Conservation (phyloP, 345 rosid genomes). For the Citrus sp. region DNA sequence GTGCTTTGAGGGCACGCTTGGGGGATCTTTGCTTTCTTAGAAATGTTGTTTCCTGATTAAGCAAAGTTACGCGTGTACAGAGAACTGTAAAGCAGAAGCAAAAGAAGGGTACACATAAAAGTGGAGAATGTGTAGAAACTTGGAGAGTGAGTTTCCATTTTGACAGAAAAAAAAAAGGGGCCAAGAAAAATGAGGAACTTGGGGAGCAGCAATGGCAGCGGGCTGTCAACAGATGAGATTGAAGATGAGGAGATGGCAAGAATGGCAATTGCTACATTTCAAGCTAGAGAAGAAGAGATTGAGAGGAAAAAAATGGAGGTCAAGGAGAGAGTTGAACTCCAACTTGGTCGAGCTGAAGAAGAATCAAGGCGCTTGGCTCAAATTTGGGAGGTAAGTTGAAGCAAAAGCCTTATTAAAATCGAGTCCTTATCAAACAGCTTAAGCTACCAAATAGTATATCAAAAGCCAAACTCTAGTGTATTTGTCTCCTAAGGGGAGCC, state of each 20-base stretch:
- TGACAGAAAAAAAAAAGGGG: neutral
- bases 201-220: conserved; percentile 31
- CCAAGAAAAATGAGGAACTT: conserved; percentile 16
- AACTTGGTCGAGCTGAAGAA: conserved; percentile 70
- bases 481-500: too few species aligned
- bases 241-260: conserved; percentile 53
- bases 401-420: too few species aligned
- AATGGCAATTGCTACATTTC: conserved; percentile 49
- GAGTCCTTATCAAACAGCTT: too few species aligned
- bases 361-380: conserved; percentile 63
- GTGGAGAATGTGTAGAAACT: neutral
- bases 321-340: conserved; percentile 63
- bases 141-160: neutral
- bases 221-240: conserved; percentile 46
- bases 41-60: conserved; percentile 31
- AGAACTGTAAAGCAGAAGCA: conserved; percentile 42
- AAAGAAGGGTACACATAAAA: neutral
- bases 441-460: too few species aligned
- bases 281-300: conserved; percentile 82
- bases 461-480: neutral
- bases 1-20: conserved; percentile 5
- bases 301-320: conserved; percentile 70
- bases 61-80: conserved; percentile 20
- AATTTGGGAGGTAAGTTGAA: conserved; percentile 62
- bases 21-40: conserved; percentile 20